Evolutionary conservation across 192 early-diverging fungal species (phyloP).

Genomic region (Fimicolochytrium jonesii): DNA sequence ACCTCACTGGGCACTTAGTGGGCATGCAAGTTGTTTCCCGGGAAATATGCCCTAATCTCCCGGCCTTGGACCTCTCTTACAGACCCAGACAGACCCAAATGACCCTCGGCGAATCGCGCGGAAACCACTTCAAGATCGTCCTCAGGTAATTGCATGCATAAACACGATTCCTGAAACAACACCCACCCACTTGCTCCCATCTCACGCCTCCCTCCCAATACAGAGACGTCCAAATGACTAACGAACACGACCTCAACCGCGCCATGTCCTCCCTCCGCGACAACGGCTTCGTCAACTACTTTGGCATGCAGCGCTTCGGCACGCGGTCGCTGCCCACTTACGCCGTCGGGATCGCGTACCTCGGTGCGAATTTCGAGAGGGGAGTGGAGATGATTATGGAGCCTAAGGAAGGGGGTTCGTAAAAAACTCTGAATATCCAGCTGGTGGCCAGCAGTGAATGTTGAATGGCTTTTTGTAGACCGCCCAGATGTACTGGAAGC

Average conservation of each 20-base stretch:
- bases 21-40: too few species aligned
- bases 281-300: conserved; percentile 96
- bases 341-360: conserved; percentile 68
- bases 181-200: neutral
- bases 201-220: too few species aligned
- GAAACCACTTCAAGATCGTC: conserved; percentile 87
- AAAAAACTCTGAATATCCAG: neutral
- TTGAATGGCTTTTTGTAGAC: conserved; percentile 46
- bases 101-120: conserved; percentile 78
- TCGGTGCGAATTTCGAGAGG: conserved; percentile 66
- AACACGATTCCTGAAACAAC: neutral
- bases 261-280: conserved; percentile 64
- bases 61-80: conserved; percentile 7
- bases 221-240: conserved; percentile 19
- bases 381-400: conserved; percentile 78
- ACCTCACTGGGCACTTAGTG: too few species aligned
- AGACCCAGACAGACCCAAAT: conserved; percentile 44
- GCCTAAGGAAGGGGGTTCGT: conserved; percentile 68
- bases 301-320: conserved; percentile 97
- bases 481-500: conserved; percentile 56
- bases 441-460: neutral
- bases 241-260: conserved; percentile 28
- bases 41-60: too few species aligned
- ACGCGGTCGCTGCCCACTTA: conserved; percentile 77
- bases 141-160: conserved; percentile 48